Base-by-base conservation (phyloP, 225 moss, liverwort and hornwort species). In the Marchantia polymorpha region DNA sequence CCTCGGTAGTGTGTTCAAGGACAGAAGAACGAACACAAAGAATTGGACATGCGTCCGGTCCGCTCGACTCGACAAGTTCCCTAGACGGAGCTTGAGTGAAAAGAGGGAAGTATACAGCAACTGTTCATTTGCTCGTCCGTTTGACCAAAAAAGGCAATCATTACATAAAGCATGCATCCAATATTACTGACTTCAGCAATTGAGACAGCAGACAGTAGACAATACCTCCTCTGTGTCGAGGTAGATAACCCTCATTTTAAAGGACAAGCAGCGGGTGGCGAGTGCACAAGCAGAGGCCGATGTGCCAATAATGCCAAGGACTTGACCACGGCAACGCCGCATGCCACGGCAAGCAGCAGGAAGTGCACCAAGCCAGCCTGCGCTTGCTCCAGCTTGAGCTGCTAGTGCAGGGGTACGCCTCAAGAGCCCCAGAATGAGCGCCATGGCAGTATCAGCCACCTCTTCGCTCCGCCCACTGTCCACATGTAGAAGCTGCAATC, bases 381-480 rank as follows among this genome's bases (percentile, higher is more conserved):
- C 91, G 55, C 93, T 94, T 12, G 91, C 90, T 78, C 91, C 92
- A 50, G 94, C 92, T 81, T 92, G 92, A 53, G 89, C 92, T 16
- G 94, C 94, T 3, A 96, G 85, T 25, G 91, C 87, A 17, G 92
- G 96, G 9, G 96, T 96, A 64, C 89, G 94, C 60, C 96, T 88
- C 58, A 96, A 81, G 30, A 96, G 82, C 10, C 91, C 96, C 0
- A 96, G 83, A 80, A 96, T 89, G 27, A 96, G 88, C 19, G 96
- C 94, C 83, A 94, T 81, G 11, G 92, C 91, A 54, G 90, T 96
- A 73, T 96, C 96, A 50, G 96, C 96, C 64, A 96, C 91, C 71
- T 96, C 96, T 74, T 96, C 96, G 72, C 90, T 91, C 48, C 96
- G 89, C 72, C 88, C 90, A 73, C 90, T 92, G 79, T 96, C 96